Evolutionary conservation across 2,329 filamentous ascomycete genomes (phyloP).

Genomic region (Plectosphaerella cucumerina): DNA sequence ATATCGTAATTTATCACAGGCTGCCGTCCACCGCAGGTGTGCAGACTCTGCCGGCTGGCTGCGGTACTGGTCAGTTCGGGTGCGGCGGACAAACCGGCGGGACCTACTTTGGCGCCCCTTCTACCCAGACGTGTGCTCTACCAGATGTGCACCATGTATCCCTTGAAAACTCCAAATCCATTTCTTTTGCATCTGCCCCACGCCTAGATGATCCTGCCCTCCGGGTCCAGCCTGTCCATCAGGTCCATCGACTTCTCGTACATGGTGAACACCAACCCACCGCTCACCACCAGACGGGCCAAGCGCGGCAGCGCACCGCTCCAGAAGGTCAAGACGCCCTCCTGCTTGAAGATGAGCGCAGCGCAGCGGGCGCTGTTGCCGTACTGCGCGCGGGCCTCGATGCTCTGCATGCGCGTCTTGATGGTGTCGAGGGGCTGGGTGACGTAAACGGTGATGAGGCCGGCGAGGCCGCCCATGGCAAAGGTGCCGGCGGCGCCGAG

Average conservation of each 20-base stretch:
- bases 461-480: constrained; percentile 82
- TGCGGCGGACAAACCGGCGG: too few species aligned
- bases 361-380: constrained; percentile 86
- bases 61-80: too few species aligned
- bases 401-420: constrained; percentile 97
- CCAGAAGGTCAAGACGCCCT: constrained; percentile 90
- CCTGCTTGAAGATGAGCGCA: constrained; percentile 77
- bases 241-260: constrained; percentile 96
- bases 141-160: too few species aligned
- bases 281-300: constrained; percentile 81
- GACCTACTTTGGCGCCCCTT: too few species aligned
- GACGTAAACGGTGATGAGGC: constrained; percentile 82
- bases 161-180: too few species aligned
- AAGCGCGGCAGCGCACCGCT: constrained; percentile 85
- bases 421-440: constrained; percentile 81
- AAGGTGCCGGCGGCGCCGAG: constrained; percentile 85
- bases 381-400: constrained; percentile 76
- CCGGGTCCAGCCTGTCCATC: constrained; percentile 75
- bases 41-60: too few species aligned
- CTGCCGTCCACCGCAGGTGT: too few species aligned
- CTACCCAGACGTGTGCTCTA: too few species aligned
- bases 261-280: constrained; percentile 97
- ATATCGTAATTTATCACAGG: too few species aligned
- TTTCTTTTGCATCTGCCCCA: not conserved
- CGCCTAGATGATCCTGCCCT: constrained; percentile 38